These are phyloP conservation scores for Scopulariopsis brevicaulis DNA, from an alignment of 2,329 filamentous ascomycete genomes.

Conservation along the genomic window DNA sequence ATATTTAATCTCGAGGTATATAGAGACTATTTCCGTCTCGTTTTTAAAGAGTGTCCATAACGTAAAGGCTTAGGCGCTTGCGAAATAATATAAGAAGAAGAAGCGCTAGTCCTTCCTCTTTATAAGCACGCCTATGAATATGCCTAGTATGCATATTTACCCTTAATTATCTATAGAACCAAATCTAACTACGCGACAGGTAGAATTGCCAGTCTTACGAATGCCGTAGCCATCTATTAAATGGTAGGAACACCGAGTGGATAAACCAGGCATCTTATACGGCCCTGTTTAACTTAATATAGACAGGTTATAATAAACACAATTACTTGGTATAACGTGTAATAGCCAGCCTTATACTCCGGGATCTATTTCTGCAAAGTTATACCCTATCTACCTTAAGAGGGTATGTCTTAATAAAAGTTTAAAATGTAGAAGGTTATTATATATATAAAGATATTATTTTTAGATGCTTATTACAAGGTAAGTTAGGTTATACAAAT, in stretches of 20 bases:
- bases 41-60: neutral
- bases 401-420: too few relatives aligned
- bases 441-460: too few relatives aligned
- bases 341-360: too few relatives aligned
- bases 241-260: neutral
- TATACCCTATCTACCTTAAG: too few relatives aligned
- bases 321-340: too few relatives aligned
- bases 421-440: neutral
- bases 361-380: too few relatives aligned
- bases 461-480: too few relatives aligned
- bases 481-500: too few relatives aligned
- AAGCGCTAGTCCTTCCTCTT: conserved; percentile 28
- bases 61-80: conserved; percentile 12
- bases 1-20: conserved; percentile 29
- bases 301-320: too few relatives aligned
- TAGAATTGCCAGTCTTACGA: neutral
- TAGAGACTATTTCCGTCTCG: neutral
- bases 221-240: neutral
- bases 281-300: too few relatives aligned
- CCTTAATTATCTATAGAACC: neutral
- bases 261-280: too few relatives aligned
- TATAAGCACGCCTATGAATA: conserved; percentile 23
- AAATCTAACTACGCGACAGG: neutral
- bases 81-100: conserved; percentile 16
- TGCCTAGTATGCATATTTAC: neutral